These are phyloP conservation scores for Paecilomyces fulvus DNA, from an alignment of 2,329 filamentous ascomycete genomes.

Conservation along the genomic window DNA sequence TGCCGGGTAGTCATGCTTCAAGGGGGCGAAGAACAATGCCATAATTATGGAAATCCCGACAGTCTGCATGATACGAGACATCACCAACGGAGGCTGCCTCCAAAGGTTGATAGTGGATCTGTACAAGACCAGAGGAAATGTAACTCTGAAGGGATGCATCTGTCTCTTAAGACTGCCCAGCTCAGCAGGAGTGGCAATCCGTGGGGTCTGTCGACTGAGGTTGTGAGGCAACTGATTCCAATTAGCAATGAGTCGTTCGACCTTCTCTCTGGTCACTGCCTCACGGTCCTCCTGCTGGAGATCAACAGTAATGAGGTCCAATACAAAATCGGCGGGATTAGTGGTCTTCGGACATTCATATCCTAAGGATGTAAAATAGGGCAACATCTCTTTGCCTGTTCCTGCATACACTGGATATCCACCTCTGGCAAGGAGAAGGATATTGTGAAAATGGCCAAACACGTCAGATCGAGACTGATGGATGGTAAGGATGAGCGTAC, in stretches of 20 bases:
- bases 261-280: constrained; percentile 53
- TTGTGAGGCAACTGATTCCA: constrained; percentile 39
- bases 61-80: constrained; percentile 60
- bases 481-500: constrained; percentile 68
- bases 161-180: constrained; percentile 60
- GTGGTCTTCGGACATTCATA: constrained; percentile 59
- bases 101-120: constrained; percentile 62
- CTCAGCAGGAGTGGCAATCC: constrained; percentile 60
- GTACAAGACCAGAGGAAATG: constrained; percentile 59
- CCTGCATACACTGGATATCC: constrained; percentile 63
- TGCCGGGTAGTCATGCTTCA: constrained; percentile 59
- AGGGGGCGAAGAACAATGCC: constrained; percentile 61
- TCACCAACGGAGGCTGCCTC: constrained; percentile 55
- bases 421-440: constrained; percentile 62
- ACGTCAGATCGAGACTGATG: constrained; percentile 69
- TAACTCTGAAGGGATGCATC: constrained; percentile 51
- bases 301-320: constrained; percentile 69
- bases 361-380: constrained; percentile 53
- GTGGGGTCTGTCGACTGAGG: constrained; percentile 22
- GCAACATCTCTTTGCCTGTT: constrained; percentile 53
- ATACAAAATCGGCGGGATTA: constrained; percentile 69
- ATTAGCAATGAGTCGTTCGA: constrained; percentile 50
- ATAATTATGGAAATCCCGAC: constrained; percentile 55
- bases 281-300: constrained; percentile 59
- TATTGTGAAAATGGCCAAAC: constrained; percentile 62